Base-by-base conservation (phyloP, 2,329 filamentous ascomycete genomes). In the Dryadomyces quercivorus region DNA sequence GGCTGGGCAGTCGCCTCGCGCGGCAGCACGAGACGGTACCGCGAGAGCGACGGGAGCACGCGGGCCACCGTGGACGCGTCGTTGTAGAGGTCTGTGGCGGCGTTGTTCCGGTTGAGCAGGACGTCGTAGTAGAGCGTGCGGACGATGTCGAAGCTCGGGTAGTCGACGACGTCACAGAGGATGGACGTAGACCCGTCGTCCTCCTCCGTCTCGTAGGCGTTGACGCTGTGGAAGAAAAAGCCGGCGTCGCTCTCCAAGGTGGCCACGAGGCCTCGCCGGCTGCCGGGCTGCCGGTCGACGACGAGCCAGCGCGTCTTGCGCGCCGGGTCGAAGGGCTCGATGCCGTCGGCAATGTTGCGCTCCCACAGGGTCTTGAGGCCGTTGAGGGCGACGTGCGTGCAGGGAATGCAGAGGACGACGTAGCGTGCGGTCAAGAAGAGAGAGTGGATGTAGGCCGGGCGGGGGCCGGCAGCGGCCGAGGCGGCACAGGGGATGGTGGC, bases 201-300 rank as follows among this genome's bases (percentile, higher is more conserved):
- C 31, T 49, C n/a, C 2, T 10, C 20, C n/a, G 45, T 18, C 10
- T 18, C 16, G 40, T n/a, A 93, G 0, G 86, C 79, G 60, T 94
- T 94, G 63, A 88, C 72, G 0, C 79, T 80, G 67, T 95, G 88
- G 66, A 94, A 94, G 67, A 81, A 84, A 71, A 91, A 94, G 49
- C 82, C 82, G 0, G 85, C 77, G 0, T 79, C 75, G 16, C 80
- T 84, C 18, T 83, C 76, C 62, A 86, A 91, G 1, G 75, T 78
- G 8, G 80, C 84, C 0, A 93, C 75, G 0, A 93, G 69, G 0
- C 88, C 70, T 0, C 88, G 55, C 2, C 18, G 10, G 50, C 74
- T 73, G 4, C 74, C 76, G 2, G 72, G 67, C 3, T 64, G 72
- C 1, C 88, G 80, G 64, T 93, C 87, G 18, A 94, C 67, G 0